Evolutionary conservation across 768 basidiomycete genomes (phyloP), one percentile per base, ranked within the genome.

Genomic region (Mycena haematopus): DNA sequence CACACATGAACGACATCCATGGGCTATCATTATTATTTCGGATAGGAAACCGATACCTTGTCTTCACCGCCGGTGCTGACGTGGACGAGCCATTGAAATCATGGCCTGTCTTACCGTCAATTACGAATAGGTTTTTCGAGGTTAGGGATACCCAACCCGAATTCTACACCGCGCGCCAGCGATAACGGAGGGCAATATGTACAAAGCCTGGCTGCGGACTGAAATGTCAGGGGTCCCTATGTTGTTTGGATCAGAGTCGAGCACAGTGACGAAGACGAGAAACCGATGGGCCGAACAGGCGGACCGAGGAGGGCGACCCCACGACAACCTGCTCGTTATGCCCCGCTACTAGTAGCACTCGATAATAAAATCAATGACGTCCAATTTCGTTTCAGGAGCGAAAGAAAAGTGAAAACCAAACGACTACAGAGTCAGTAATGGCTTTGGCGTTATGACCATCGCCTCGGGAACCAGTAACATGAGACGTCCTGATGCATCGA

Each of bases 251-350:
- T 9, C 36, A 14, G 36, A 36, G 36, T 15, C 13, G 2, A 19
- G n/a, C 29, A 31, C 29, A 4, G 29, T 9, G n/a, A 10, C 45
- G 3, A 24, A 22, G 22, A 8, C 22, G 36, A 40, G 38, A 14
- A 53, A 53, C 24, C 52, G 52, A 21, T 54, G 40, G 52, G n/a
- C 19, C 10, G 52, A 42, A n/a, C 52, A 54, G 17, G 52, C 52
- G 27, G 52, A 54, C 15, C 38, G 52, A 27, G 52, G 52, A 8
- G 52, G 35, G 8, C 52, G 31, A 40, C 52, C 36, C 13, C 50
- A 52, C 15, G 6, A 25, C 22, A 54, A 42, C 25, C 45, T 46
- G 1, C 13, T 46, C 22, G 11, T 46, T 46, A 46, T 24, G 45
- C 22, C 45, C 22, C n/a, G n/a, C n/a, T n/a, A n/a, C n/a, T n/a